Conservation (phyloP, 2,329 filamentous ascomycete genomes). For the Thielaviopsis musarum region DNA sequence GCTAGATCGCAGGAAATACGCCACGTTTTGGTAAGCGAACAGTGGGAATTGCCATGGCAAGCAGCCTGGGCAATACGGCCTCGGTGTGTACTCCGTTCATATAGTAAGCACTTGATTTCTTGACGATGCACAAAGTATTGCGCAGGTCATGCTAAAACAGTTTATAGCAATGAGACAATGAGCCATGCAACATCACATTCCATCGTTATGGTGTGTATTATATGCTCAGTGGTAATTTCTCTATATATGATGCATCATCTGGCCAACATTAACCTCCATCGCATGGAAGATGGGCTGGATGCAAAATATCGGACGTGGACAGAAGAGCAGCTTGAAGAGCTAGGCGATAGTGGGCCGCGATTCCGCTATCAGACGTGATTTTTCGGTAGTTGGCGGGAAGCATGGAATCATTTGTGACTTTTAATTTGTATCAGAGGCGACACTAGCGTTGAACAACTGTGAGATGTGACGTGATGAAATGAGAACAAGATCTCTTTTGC, state of each 20-base stretch:
- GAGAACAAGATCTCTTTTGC: too few species aligned
- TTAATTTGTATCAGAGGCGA: too few species aligned
- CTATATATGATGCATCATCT: background rate
- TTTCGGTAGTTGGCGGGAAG: background rate
- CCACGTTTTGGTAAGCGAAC: background rate
- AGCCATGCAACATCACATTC: background rate
- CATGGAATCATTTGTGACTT: too few species aligned
- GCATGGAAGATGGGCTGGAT: background rate
- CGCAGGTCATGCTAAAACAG: background rate
- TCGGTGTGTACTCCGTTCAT: background rate
- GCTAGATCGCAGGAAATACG: background rate
- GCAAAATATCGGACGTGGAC: background rate
- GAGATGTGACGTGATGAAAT: too few species aligned
- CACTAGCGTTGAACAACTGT: too few species aligned
- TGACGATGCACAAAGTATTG: background rate
- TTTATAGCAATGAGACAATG: background rate
- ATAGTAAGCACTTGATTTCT: background rate
- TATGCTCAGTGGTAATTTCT: background rate
- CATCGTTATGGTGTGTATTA: background rate
- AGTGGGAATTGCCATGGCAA: background rate
- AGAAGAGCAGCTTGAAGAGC: background rate
- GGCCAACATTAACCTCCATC: background rate
- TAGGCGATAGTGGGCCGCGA: background rate
- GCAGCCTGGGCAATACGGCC: background rate
- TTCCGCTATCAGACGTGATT: background rate